Base-by-base conservation (phyloP, 2,329 filamentous ascomycete species). In the Diaporthe ampelina region DNA sequence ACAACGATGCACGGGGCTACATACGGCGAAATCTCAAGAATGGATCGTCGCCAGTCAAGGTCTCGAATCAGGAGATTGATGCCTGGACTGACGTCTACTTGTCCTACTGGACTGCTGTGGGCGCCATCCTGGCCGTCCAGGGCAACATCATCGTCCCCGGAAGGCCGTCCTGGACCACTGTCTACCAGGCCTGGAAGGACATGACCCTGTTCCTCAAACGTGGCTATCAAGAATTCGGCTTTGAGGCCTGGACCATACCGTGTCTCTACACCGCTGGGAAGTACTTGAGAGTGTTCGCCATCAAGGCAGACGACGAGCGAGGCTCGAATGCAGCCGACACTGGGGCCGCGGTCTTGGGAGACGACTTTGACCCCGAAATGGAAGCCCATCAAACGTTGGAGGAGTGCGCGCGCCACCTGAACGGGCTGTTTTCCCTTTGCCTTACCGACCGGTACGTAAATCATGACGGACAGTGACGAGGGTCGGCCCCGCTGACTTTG, bases 231-330 rank as follows among this genome's bases (percentile, higher is more conserved):
- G 93, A 90, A 77, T 87, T 88, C 72, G 89, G 90, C 3, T 94
- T 98, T 79, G 92, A 94, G 77, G 93, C 95, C 43, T 99, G 97
- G 96, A 97, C 95, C 0, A 91, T 99, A 69, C 95, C 97, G 4
- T 95, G 94, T 80, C 88, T 99, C 52, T 98, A 98, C 81, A 89
- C 94, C 70, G 92, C 93, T 32, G 95, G 95, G 72, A 97, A 95
- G 83, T 95, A 97, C 81, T 84, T 99, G 74, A 90, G 97, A 75
- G 86, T 93, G 57, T 97, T 98, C 83, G 97, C 97, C 63, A 97
- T 98, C 82, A 94, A 93, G 80, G 95, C 97, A 73, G 97, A 99
- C 81, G 90, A 92, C 50, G 93, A 94, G 79, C 86, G 88, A 32
- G 85, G 82, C 74, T 82, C 79, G 73, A 85, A 79, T 24, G 76